Evolutionary conservation across 768 basidiomycete species (phyloP), one percentile per base, ranked within the genome.

Genomic region (Mycena vitilis): DNA sequence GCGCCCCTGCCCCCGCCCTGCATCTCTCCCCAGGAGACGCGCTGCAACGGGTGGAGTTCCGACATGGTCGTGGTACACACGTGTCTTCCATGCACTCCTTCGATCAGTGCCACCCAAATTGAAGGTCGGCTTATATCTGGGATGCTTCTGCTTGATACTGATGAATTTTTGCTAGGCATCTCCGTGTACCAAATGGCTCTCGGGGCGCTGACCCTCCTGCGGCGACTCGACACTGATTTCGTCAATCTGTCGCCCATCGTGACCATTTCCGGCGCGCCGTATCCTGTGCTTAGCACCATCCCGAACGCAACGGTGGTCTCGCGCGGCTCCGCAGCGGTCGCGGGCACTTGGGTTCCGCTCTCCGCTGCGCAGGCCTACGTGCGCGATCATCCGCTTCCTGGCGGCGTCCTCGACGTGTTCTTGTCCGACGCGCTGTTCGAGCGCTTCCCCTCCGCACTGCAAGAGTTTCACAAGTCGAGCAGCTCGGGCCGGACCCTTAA

Each of bases 141-240:
- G 23, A 54, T 42, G 25, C 45, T 66, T 59, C 37, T 53, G 51
- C 60, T 55, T 66, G n/a, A 66, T 53, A 48, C 54, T 45, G 54
- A 71, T 63, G 44, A 56, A 66, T 66, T 38, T 25, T 25, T 25
- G 20, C 8, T 73, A 93, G 92, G 89, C 71, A 89, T 93, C 63
- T 86, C 90, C 45, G 91, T 93, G 57, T 93, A 92, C 78, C 90
- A 91, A 75, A 91, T 88, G 78, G 82, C 80, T 59, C 83, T 93
- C 12, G 88, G 86, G 47, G 77, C 84, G 10, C 81, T 82, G 58
- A 80, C 84, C 38, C 81, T 93, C 54, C 78, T 93, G 70, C 88
- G 92, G 72, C 89, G 92, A 70, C 88, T 93, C 62, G 92, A 93
- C 79, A 91, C 91, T 40, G 91, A 92, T 74, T 93, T 91, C 71